A percentile compares a stretch with the other conserved stretches of the same genome.
Conservation (phyloP, 2,329 filamentous ascomycete species). For the Phialophora chinensis region DNA sequence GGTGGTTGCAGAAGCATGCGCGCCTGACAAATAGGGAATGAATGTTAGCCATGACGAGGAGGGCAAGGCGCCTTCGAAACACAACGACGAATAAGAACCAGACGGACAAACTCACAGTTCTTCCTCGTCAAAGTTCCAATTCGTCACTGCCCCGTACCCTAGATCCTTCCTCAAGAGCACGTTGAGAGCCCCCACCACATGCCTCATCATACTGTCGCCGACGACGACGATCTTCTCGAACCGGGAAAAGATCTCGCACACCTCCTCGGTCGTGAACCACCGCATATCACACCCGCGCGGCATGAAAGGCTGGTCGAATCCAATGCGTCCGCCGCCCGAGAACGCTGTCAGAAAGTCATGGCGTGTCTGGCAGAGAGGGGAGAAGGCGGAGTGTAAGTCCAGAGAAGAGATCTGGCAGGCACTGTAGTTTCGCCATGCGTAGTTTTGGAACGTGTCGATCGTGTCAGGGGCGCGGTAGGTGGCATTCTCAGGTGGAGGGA, state of each 20-base stretch:
- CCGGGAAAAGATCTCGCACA: constrained; percentile 53
- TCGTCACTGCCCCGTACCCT: constrained; percentile 57
- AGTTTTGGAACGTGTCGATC: constrained; percentile 49
- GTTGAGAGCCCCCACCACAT: constrained; percentile 56
- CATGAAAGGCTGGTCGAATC: constrained; percentile 54
- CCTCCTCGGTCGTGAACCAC: constrained; percentile 55
- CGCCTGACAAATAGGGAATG: constrained; percentile 40
- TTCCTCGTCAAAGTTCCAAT: constrained; percentile 56
- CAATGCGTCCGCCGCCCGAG: constrained; percentile 54
- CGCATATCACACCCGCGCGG: constrained; percentile 55
- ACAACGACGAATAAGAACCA: background rate
- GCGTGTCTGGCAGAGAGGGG: constrained; percentile 48
- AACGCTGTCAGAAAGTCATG: constrained; percentile 50
- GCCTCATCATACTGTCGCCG: constrained; percentile 58
- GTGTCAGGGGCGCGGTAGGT: constrained; percentile 42
- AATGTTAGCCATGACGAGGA: background rate
- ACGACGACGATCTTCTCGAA: constrained; percentile 57
- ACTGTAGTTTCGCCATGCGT: constrained; percentile 50
- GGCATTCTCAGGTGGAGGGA: constrained; percentile 40
- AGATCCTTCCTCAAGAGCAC: constrained; percentile 55
- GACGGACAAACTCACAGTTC: constrained; percentile 46
- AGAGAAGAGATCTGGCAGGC: constrained; percentile 54
- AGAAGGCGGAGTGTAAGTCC: constrained; percentile 50
- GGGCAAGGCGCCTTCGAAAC: background rate
- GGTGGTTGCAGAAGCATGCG: constrained; percentile 57